Percentiles rank a stretch among this genome's conserved stretches.
phyloP scores from a whole-genome alignment of 306 rosid species.

The Amphicarpaea edgeworthii region DNA sequence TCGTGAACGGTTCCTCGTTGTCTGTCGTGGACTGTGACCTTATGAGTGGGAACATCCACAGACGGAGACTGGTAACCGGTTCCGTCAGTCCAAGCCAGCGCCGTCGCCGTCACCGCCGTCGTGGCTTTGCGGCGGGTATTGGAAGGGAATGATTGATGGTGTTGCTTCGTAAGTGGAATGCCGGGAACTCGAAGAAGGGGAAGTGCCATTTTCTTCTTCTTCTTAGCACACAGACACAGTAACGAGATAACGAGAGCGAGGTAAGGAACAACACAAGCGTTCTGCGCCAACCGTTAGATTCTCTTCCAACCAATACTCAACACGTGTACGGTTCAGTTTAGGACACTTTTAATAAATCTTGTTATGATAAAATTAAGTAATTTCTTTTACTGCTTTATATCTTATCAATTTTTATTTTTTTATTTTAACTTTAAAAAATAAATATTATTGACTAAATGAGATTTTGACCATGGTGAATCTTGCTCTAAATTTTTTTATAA shows the following conservation, averaged over 20 bases:
- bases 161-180: conserved; percentile 45
- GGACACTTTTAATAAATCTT: too few relatives aligned
- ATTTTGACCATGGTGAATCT: background rate
- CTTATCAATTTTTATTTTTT: too few relatives aligned
- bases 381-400: background rate
- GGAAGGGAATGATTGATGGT: conserved; percentile 39
- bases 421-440: background rate
- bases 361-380: too few relatives aligned
- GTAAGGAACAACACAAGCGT: conserved; percentile 25
- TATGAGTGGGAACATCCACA: conserved; percentile 64
- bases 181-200: conserved; percentile 57
- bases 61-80: conserved; percentile 46
- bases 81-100: conserved; percentile 45
- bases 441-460: background rate
- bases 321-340: conserved; percentile 49
- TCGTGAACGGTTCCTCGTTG: conserved; percentile 85
- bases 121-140: conserved; percentile 56
- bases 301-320: conserved; percentile 16
- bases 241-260: conserved; percentile 45
- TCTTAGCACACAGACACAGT: background rate
- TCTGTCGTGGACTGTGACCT: conserved; percentile 86
- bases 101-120: conserved; percentile 51
- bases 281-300: conserved; percentile 45
- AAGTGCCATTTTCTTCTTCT: conserved; percentile 62
- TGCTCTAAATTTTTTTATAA: background rate